Base-by-base conservation (phyloP, 495 filamentous ascomycete species). In the Hypoxylon fragiforme region DNA sequence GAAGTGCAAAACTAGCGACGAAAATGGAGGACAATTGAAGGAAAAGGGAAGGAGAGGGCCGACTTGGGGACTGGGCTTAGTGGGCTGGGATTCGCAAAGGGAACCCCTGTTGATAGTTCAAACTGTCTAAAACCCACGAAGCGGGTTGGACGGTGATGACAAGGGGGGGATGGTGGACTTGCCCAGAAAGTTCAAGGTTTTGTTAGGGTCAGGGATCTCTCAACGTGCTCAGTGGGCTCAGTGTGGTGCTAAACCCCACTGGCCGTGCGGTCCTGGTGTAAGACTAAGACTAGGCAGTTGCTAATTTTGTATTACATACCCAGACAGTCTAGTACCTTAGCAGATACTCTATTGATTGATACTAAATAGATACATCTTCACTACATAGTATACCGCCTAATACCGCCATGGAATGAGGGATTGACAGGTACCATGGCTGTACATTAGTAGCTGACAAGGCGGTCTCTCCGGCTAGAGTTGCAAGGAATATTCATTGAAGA, bases 151-250 rank as follows among this genome's bases (percentile, higher is more conserved):
- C 45, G 35, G 51, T 37, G 36, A 62, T 46, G 57, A 36, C 47
- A 55, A 51, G 57, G 51, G 41, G 46, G 51, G 41, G 41, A 36
- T 26, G 47, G 28, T 26, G 41, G 32, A 47, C 36, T 44, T 52
- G 36, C 43, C 43, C n/a, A 48, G n/a, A n/a, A n/a, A n/a, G n/a
- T n/a, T n/a, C n/a, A n/a, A n/a, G n/a, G n/a, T n/a, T n/a, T n/a
- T n/a, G n/a, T 51, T 48, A 51, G 51, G 42, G 51, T 43, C 42
- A 56, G 34, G 57, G 57, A 61, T 61, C 51, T 56, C 52, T 51
- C 46, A 61, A 47, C 42, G 31, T 51, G n/a, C n/a, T n/a, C n/a
- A n/a, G n/a, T n/a, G n/a, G n/a, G n/a, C n/a, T n/a, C n/a, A n/a
- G n/a, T n/a, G n/a, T n/a, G n/a, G n/a, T n/a, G n/a, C 9, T 4